A percentile compares a stretch with the other conserved stretches of the same genome.
Conservation (phyloP, 345 rosid genomes). For the Gynandropsis gynandra region DNA sequence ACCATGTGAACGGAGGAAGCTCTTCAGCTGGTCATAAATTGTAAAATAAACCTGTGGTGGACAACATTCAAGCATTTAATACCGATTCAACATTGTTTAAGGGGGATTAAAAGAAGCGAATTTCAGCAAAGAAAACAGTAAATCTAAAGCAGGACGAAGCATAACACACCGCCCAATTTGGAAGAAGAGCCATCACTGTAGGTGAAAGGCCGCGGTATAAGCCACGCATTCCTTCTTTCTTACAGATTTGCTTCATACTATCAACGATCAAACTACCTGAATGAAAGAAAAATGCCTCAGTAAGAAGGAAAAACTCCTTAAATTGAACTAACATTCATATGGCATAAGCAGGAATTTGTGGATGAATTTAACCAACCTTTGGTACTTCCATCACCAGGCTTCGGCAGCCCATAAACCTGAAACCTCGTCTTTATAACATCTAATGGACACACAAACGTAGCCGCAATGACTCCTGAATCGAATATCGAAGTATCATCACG, state of each 20-base stretch:
- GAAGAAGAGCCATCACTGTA: conserved; percentile 70
- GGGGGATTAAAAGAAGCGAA: not conserved
- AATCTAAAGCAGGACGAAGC: not conserved
- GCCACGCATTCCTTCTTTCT: conserved; percentile 68
- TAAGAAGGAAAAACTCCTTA: not conserved
- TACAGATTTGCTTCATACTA: conserved; percentile 62
- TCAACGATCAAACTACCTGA: conserved; percentile 80
- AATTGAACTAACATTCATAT: not conserved
- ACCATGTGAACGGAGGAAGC: conserved; percentile 50
- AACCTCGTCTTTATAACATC: conserved; percentile 90
- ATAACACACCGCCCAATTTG: conserved; percentile 72
- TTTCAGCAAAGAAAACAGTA: not conserved
- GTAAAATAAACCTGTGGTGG: conserved; percentile 75
- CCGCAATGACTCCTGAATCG: conserved; percentile 64
- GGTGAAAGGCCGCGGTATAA: conserved; percentile 78
- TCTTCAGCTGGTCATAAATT: conserved; percentile 76
- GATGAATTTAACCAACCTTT: conserved; percentile 37
- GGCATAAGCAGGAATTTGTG: no score
- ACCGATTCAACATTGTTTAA: not conserved
- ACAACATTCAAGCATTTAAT: not conserved
- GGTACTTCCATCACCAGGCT: conserved; percentile 30
- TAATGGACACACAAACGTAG: conserved; percentile 84
- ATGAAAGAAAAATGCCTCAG: not conserved
- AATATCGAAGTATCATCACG: not conserved
- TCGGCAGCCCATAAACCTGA: conserved; percentile 79